Conservation (phyloP, 495 filamentous ascomycete genomes). For the Talaromyces adpressus region DNA sequence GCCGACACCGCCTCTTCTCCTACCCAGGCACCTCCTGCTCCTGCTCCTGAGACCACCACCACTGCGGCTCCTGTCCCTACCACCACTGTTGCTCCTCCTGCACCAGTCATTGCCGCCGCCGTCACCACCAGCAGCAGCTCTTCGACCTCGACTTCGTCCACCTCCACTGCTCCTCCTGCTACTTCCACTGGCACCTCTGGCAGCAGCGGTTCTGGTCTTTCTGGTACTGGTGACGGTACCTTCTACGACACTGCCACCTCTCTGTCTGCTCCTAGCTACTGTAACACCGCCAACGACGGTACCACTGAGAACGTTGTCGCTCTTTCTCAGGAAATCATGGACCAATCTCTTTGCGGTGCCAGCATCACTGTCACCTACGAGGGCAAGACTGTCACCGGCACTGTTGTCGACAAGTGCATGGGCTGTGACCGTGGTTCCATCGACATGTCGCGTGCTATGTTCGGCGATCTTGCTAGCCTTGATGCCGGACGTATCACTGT, state of each 20-base stretch:
- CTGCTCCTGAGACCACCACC: conserved; percentile 8
- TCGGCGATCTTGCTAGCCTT: conserved; percentile 24
- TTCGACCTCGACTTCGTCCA: conserved; percentile 9
- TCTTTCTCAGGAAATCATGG: conserved; percentile 45
- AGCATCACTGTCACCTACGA: conserved; percentile 51
- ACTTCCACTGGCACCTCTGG: conserved; percentile 10
- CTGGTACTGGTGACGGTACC: conserved; percentile 36
- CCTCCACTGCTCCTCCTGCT: conserved; percentile 11
- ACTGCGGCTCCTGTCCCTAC: conserved; percentile 10
- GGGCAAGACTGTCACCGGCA: conserved; percentile 49
- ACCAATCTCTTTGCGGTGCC: conserved; percentile 57
- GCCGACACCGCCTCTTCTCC: conserved; percentile 10
- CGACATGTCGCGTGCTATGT: conserved; percentile 40
- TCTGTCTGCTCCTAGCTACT: conserved; percentile 32
- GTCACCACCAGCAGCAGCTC: conserved; percentile 8
- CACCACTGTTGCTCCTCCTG: conserved; percentile 7
- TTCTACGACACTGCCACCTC: conserved; percentile 40
- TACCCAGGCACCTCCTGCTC: conserved; percentile 11
- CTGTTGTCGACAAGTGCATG: conserved; percentile 68
- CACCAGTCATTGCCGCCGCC: background rate
- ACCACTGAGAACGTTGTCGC: conserved; percentile 36
- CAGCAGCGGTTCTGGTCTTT: conserved; percentile 17
- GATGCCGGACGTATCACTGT: conserved; percentile 23
- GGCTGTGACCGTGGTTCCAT: conserved; percentile 48
- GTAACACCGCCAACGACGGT: conserved; percentile 37